Conservation (phyloP, 2,329 filamentous ascomycete genomes). For the Dichotomopilus funicola region DNA sequence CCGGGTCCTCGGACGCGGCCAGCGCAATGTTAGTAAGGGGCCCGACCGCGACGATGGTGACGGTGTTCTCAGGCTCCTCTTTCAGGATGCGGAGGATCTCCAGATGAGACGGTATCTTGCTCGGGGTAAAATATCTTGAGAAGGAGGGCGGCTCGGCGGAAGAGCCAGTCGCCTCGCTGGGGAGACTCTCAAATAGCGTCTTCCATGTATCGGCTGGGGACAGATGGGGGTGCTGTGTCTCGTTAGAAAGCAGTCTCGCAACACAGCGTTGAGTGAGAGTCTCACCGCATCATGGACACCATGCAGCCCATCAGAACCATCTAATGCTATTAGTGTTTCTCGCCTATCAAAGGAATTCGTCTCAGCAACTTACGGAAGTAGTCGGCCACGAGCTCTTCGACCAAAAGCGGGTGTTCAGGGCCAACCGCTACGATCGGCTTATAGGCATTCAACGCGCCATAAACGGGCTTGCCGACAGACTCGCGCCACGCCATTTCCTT, state of each 20-base stretch:
- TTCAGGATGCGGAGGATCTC: conserved; percentile 83
- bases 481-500: conserved; percentile 82
- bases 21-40: conserved; percentile 91
- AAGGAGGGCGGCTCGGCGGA: conserved; percentile 37
- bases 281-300: conserved; percentile 59
- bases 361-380: conserved; percentile 64
- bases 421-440: conserved; percentile 85
- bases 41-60: conserved; percentile 85
- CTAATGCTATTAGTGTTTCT: conserved; percentile 34
- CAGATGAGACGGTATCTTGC: conserved; percentile 64
- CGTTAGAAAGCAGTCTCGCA: conserved; percentile 3
- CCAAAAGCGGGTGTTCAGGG: conserved; percentile 76
- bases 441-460: conserved; percentile 61
- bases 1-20: conserved; percentile 80
- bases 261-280: conserved; percentile 6
- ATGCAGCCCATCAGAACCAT: conserved; percentile 70
- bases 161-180: conserved; percentile 26
- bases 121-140: conserved; percentile 65
- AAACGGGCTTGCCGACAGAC: conserved; percentile 61
- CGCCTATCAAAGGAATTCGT: background rate
- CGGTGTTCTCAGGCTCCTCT: conserved; percentile 73
- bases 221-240: conserved; percentile 61
- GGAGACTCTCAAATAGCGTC: conserved; percentile 51
- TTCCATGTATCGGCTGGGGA: conserved; percentile 70
- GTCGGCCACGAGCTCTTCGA: conserved; percentile 72